These are phyloP conservation scores for Hymenoscyphus fructigenus DNA, from an alignment of 2,329 filamentous ascomycete species.

Conservation along the genomic window DNA sequence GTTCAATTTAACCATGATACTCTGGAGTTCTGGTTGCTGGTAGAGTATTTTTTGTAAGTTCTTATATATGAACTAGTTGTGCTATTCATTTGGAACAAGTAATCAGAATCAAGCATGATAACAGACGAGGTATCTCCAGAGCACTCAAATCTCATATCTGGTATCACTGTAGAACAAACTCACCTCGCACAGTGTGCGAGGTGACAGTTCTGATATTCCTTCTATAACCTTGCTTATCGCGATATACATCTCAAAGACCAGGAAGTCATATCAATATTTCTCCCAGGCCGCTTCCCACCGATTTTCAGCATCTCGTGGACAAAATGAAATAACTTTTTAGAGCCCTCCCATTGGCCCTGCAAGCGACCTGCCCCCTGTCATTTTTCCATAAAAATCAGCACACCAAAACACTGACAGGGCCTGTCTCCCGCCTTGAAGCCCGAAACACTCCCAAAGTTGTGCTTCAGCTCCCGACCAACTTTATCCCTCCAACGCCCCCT, in stretches of 20 bases:
- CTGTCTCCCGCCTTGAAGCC: slow-evolving; percentile 5
- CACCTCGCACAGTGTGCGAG: not conserved
- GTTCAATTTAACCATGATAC: too few species aligned
- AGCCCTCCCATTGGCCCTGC: not conserved
- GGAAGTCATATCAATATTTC: not conserved
- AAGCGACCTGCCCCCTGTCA: not conserved
- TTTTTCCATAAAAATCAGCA: not conserved
- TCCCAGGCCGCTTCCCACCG: not conserved
- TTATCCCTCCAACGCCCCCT: slow-evolving; percentile 4
- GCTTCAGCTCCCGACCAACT: not conserved
- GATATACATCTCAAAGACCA: not conserved
- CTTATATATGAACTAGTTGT: not conserved
- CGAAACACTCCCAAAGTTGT: not conserved
- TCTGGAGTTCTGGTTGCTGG: too few species aligned
- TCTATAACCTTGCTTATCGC: not conserved
- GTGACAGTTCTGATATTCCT: not conserved
- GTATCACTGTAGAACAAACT: not conserved
- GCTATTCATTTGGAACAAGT: not conserved
- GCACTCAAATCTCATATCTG: not conserved
- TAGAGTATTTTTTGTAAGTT: too few species aligned
- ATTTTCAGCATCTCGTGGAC: not conserved
- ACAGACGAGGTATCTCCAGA: not conserved
- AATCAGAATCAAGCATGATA: not conserved
- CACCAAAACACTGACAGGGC: not conserved
- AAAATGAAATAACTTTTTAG: not conserved